These are phyloP conservation scores for Aspergillus awamori DNA, from an alignment of 2,329 filamentous ascomycete species.

Conservation along the genomic window DNA sequence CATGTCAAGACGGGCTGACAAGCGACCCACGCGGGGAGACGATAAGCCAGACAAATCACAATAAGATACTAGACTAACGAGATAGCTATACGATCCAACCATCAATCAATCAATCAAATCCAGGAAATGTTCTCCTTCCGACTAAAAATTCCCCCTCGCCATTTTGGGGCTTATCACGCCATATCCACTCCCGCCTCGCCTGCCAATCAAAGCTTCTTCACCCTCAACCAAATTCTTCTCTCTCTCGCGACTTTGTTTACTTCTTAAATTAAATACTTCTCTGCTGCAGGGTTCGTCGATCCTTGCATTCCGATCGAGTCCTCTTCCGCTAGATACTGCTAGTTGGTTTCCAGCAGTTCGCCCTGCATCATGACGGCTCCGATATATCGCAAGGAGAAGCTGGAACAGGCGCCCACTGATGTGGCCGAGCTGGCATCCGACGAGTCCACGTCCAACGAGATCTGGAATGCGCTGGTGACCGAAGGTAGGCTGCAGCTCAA, in stretches of 20 bases:
- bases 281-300: conserved; percentile 2
- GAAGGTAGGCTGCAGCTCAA: background rate
- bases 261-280: background rate
- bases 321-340: background rate
- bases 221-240: background rate
- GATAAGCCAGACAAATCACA: no score
- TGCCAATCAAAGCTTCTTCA: background rate
- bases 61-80: no score
- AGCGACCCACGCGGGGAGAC: no score
- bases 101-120: no score
- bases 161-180: conserved; percentile 1
- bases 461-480: conserved; percentile 5
- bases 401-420: background rate
- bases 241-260: background rate
- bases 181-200: background rate
- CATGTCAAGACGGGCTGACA: no score
- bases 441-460: background rate
- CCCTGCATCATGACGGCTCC: background rate
- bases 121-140: no score
- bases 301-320: background rate
- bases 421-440: conserved; percentile 1
- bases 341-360: no score
- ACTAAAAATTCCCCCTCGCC: background rate
- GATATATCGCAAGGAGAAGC: background rate
- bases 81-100: no score